phyloP scores from a whole-genome alignment of 768 basidiomycete genomes.

The Phylloporus scabripes region DNA sequence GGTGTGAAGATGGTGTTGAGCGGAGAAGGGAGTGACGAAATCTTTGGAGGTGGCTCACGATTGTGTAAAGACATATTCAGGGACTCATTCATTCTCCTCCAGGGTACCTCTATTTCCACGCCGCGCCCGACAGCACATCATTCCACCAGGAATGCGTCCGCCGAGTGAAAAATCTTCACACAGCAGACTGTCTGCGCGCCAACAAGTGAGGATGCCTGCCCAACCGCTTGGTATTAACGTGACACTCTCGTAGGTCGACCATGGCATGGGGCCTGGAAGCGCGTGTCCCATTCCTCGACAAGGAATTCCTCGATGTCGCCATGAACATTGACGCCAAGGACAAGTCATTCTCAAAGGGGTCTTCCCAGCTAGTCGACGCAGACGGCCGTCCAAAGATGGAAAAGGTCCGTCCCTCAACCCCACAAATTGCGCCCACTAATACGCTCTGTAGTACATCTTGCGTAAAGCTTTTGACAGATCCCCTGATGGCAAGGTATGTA shows the following conservation, averaged over 20 bases:
- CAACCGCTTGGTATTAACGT: conserved; percentile 1
- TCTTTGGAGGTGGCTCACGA: conserved; percentile 71
- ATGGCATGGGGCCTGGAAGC: conserved; percentile 99
- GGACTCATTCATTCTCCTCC: conserved; percentile 7
- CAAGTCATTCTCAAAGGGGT: conserved; percentile 88
- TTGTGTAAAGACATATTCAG: background rate
- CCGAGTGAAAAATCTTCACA: conserved; percentile 96
- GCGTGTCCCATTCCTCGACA: conserved; percentile 98
- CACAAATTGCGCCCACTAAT: conserved; percentile 10
- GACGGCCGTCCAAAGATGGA: conserved; percentile 94
- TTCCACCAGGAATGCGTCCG: conserved; percentile 95
- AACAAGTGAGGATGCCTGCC: conserved; percentile 69
- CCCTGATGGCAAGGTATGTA: conserved; percentile 64
- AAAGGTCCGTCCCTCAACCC: conserved; percentile 53
- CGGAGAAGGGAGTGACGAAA: conserved; percentile 97
- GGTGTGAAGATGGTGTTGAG: conserved; percentile 99
- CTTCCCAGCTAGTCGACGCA: conserved; percentile 62
- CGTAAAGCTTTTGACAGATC: conserved; percentile 92
- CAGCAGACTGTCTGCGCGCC: conserved; percentile 93
- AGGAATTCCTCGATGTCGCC: conserved; percentile 87
- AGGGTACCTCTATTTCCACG: conserved; percentile 99
- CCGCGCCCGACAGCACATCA: conserved; percentile 79
- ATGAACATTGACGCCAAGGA: conserved; percentile 86
- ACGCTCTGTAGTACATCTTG: conserved; percentile 67
- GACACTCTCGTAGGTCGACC: conserved; percentile 61